Base-by-base conservation (phyloP, 2,329 filamentous ascomycete species). In the Anthostomella pinea region DNA sequence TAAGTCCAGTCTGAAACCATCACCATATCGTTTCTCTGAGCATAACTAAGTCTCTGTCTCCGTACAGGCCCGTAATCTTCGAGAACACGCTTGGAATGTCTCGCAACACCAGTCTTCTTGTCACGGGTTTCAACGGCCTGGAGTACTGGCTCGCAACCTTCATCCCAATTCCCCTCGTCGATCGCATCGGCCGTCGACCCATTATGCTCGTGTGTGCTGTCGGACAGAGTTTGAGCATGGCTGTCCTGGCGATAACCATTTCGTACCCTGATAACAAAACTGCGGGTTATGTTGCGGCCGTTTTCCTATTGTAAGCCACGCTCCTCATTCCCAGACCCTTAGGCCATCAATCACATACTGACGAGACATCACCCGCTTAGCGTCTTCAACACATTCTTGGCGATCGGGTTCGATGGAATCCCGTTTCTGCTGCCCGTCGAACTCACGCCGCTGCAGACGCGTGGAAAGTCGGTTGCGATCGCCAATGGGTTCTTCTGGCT, bases 391-490 rank as follows among this genome's bases (percentile, higher is more conserved):
- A 30, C 28, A 7, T 30, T 30, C 17, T 18, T 30, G 28, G 28
- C 10, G 15, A 19, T 30, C 8, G 28, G 28, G 5, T 30, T 7
- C 17, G 28, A 30, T 13, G 28, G 28, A 8, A 30, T 30, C 15
- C 28, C 28, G 13, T 30, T 30, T 15, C 13, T 30, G 28, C 15
- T 30, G 8, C 28, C 28, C 8, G 28, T 30, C 8, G 28, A 30
- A 19, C 16, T 30, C 6, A 30, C 28, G 16, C 28, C 28, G 14
- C 28, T 30, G 14, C 28, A 30, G 18, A 30, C 28, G 8, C 28
- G 28, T 18, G 28, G 28, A 30, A 30, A 30, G 15, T 30, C 28
- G 28, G 28, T 30, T 8, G 28, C 28, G 8, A 30, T 30, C 13
- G 28, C 28, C 6, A 30, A 30, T 13, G 28, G 28, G 6, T 30